phyloP scores from a whole-genome alignment of 1,284 basidiomycete genomes.

The Rhodotorula glutinis region DNA sequence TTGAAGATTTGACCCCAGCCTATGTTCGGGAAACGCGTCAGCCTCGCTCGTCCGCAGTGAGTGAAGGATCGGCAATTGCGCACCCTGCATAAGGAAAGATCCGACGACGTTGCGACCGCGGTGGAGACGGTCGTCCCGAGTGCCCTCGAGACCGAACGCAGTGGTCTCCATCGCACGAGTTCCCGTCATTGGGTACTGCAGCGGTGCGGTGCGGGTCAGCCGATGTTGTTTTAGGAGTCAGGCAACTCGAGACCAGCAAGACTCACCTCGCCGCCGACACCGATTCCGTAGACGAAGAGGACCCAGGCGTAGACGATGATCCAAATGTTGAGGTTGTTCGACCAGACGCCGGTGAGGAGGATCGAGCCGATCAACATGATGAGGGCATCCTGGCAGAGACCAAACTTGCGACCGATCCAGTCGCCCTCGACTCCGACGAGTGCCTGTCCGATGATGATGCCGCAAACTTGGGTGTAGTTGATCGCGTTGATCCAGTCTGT shows the following conservation, averaged over 20 bases:
- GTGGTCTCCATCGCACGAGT: conserved; percentile 55
- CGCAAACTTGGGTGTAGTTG: conserved; percentile 53
- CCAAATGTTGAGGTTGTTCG: conserved; percentile 55
- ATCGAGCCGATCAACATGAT: conserved; percentile 53
- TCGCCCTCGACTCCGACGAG: conserved; percentile 57
- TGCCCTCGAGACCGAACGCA: conserved; percentile 47
- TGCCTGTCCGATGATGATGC: conserved; percentile 56
- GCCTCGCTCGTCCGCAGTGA: too few species aligned
- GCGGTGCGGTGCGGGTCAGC: too few species aligned
- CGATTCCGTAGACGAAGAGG: conserved; percentile 55
- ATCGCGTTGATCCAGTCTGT: conserved; percentile 27
- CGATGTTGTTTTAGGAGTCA: too few species aligned
- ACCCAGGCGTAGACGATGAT: conserved; percentile 55
- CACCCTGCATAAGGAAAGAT: conserved; percentile 44
- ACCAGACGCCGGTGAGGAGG: conserved; percentile 58
- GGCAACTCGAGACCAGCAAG: too few species aligned
- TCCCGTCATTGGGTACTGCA: conserved; percentile 56
- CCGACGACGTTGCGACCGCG: conserved; percentile 56
- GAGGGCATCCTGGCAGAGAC: conserved; percentile 52
- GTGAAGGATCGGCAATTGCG: conserved; percentile 47
- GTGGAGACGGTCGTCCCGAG: conserved; percentile 56
- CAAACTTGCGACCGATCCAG: conserved; percentile 56
- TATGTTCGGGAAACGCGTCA: neutral
- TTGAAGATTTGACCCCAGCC: conserved; percentile 50
- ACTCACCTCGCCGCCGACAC: conserved; percentile 33